phyloP scores from a whole-genome alignment of 2,329 filamentous ascomycete genomes.

The Penicillium sp. region DNA sequence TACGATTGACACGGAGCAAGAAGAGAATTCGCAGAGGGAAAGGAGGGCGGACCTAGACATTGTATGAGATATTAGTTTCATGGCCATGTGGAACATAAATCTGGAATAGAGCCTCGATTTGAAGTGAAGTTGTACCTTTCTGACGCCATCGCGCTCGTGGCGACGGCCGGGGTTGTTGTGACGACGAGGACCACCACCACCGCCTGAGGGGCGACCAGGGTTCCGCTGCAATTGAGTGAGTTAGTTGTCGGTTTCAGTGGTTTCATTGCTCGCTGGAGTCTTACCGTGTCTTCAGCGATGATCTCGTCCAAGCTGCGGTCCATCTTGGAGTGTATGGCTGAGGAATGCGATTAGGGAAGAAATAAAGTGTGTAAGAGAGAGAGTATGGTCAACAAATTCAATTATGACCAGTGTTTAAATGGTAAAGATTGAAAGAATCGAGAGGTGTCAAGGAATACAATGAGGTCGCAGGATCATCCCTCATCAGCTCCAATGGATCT shows the following conservation, averaged over 20 bases:
- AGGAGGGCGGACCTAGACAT: constrained; percentile 47
- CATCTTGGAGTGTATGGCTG: constrained; percentile 46
- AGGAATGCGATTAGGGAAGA: neutral
- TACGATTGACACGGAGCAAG: constrained; percentile 37
- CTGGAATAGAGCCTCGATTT: neutral
- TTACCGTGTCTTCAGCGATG: constrained; percentile 61
- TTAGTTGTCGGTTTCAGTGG: constrained; percentile 17
- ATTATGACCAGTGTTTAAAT: neutral
- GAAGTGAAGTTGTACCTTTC: constrained; percentile 65
- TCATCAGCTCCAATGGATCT: constrained; percentile 9
- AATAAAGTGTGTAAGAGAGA: neutral
- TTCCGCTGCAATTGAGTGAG: constrained; percentile 20
- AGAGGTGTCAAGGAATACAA: neutral
- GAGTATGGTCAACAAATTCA: neutral
- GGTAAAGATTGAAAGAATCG: neutral
- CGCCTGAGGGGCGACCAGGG: constrained; percentile 30
- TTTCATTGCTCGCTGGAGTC: constrained; percentile 9
- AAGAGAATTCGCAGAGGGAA: constrained; percentile 37
- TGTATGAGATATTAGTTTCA: constrained; percentile 13
- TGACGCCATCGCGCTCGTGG: constrained; percentile 83
- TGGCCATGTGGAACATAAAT: constrained; percentile 7
- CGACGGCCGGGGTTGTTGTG: constrained; percentile 58
- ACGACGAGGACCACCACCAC: constrained; percentile 31
- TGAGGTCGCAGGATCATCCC: constrained; percentile 10
- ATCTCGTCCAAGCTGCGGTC: constrained; percentile 66